phyloP scores from a whole-genome alignment of 2,329 filamentous ascomycete species.

The Aspergillus pseudoviridinutans region DNA sequence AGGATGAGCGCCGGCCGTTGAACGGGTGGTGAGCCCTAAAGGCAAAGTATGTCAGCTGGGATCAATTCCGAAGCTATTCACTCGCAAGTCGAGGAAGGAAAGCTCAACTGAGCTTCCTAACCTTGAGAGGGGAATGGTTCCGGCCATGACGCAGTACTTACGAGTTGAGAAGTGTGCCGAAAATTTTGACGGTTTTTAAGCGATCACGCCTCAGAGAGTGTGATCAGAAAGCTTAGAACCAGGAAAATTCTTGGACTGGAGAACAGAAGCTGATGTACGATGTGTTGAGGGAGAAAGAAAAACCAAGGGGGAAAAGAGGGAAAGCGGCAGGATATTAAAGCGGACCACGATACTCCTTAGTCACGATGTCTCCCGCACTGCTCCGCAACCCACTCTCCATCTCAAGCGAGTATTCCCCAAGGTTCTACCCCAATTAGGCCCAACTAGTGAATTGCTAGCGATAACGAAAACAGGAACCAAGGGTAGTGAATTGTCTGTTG shows the following conservation, averaged over 20 bases:
- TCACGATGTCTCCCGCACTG: constrained; percentile 3
- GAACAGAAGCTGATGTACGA: constrained; percentile 14
- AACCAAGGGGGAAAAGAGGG: background rate
- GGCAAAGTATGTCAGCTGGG: constrained; percentile 3
- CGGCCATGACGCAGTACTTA: constrained; percentile 48
- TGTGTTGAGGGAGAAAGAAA: constrained; percentile 3
- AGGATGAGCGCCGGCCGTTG: constrained; percentile 92
- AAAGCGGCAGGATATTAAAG: constrained; percentile 4
- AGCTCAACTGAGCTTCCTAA: background rate
- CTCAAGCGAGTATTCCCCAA: background rate
- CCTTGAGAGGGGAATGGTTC: background rate
- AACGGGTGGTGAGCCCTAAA: constrained; percentile 86
- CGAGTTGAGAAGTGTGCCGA: constrained; percentile 98
- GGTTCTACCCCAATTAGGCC: background rate
- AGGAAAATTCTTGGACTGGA: constrained; percentile 20
- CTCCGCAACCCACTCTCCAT: constrained; percentile 6
- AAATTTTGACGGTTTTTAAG: constrained; percentile 76
- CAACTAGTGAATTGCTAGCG: too few species aligned
- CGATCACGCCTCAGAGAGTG: constrained; percentile 57
- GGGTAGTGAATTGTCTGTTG: background rate
- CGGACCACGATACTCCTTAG: constrained; percentile 1
- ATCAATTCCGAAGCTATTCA: background rate
- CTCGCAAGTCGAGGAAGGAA: background rate
- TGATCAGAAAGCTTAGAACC: constrained; percentile 37
- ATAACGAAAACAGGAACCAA: too few species aligned